Base-by-base conservation (phyloP, 2,329 filamentous ascomycete species). In the Diaporthe amygdali region DNA sequence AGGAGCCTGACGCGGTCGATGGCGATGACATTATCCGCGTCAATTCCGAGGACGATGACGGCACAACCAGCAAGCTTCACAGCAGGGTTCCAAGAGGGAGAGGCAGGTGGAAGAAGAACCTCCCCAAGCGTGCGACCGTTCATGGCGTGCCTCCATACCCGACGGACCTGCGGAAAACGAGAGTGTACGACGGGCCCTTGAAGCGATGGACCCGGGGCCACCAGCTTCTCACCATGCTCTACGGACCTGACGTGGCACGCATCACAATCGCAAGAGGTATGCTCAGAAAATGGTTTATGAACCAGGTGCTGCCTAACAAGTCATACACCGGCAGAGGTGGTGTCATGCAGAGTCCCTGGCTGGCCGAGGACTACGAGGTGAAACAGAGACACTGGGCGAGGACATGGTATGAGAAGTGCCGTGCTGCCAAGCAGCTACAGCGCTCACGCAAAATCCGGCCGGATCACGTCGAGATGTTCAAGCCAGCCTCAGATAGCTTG, bases 211-310 rank as follows among this genome's bases (percentile, higher is more conserved):
- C 79, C 22, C 76, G 78, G 7, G 78, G 78, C 66, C 76, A 78
- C 17, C 78, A 80, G 37, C 78, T 82, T 32, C 76, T 85, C 12
- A 79, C 81, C 32, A 77, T 81, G 39, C 82, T 84, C 80, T 87
- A 84, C 73, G 84, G 84, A 1, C 81, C 84, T 0, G 79, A 81
- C 30, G 76, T 77, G 34, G 75, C 79, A 9, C 76, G 78, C 9
- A 76, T 85, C 69, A 78, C 76, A 46, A 77, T 80, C 55, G 78
- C 80, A 32, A 79, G 81, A 76, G 78, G 77, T 34, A 76, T 85
- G 75, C 75, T 84, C 37, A 79, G 81, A 56, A 82, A 81, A n/a
- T 86, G 84, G 83, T 76, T 78, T 32, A 74, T 78, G 54, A 83
- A 79, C 76, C 79, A 81, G 4, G 79, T 84, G 10, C 75, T 86